Conservation (phyloP, 805 yeast species). For the Hanseniaspora clermontiae region DNA sequence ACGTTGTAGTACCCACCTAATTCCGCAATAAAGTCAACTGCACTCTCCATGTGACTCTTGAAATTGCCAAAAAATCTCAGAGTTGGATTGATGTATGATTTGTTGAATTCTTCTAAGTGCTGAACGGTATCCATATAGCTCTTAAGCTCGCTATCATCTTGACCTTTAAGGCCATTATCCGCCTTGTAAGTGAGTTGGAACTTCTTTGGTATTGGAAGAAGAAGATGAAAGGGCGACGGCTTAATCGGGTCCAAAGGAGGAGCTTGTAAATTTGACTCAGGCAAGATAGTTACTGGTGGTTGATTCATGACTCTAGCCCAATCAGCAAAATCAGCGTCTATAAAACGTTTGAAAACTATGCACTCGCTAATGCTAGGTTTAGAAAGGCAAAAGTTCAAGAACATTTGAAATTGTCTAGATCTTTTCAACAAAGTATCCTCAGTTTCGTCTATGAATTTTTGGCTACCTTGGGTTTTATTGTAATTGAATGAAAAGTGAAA, state of each 20-base stretch:
- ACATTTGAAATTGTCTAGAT: slow-evolving; percentile 60
- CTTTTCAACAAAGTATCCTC: slow-evolving; percentile 33
- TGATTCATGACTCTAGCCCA: slow-evolving; percentile 64
- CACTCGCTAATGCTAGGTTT: slow-evolving; percentile 45
- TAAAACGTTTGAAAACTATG: slow-evolving; percentile 57
- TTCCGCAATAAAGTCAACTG: slow-evolving; percentile 57
- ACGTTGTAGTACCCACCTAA: slow-evolving; percentile 62
- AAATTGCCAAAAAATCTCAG: slow-evolving; percentile 8
- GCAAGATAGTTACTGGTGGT: slow-evolving; percentile 43
- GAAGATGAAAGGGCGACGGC: slow-evolving; percentile 46
- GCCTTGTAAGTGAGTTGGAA: slow-evolving; percentile 27
- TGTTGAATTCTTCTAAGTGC: slow-evolving; percentile 23
- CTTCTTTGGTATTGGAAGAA: slow-evolving; percentile 47
- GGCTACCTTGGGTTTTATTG: slow-evolving; percentile 24
- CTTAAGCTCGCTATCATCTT: slow-evolving; percentile 17
- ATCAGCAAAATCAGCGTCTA: slow-evolving; percentile 63
- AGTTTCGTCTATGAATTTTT: slow-evolving; percentile 36
- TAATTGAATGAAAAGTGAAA: slow-evolving; percentile 16
- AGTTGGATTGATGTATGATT: slow-evolving; percentile 13
- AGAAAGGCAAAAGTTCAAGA: slow-evolving; percentile 60
- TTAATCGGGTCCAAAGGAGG: slow-evolving; percentile 51
- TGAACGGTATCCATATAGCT: slow-evolving; percentile 20
- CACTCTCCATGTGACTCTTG: slow-evolving; percentile 32
- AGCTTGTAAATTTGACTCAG: slow-evolving; percentile 41
- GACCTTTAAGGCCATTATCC: slow-evolving; percentile 19